phyloP scores from a whole-genome alignment of 768 basidiomycete genomes.

The Leccinum imitatum region DNA sequence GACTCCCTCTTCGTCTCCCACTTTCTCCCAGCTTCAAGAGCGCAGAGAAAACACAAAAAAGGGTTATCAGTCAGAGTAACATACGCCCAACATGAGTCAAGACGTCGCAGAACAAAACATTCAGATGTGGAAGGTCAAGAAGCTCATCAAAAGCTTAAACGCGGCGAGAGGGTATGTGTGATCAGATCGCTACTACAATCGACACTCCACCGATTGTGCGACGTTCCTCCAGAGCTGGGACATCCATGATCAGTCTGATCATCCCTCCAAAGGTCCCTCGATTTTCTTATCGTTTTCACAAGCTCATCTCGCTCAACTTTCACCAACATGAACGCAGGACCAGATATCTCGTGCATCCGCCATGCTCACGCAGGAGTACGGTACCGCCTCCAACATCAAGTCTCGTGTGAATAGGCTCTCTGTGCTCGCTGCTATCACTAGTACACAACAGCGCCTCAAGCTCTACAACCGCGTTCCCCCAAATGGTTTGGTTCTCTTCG shows the following conservation, averaged over 20 bases:
- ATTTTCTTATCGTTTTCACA: slow-evolving; percentile 11
- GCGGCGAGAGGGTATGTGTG: slow-evolving; percentile 53
- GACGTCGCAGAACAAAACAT: slow-evolving; percentile 92
- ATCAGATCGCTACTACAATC: not conserved
- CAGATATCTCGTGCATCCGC: slow-evolving; percentile 93
- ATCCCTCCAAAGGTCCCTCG: slow-evolving; percentile 83
- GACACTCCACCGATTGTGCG: slow-evolving; percentile 24
- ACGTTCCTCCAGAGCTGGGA: slow-evolving; percentile 67
- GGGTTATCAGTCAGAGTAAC: slow-evolving; percentile 12
- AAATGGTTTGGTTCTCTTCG: slow-evolving; percentile 96
- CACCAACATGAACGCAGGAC: slow-evolving; percentile 46
- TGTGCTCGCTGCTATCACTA: slow-evolving; percentile 96
- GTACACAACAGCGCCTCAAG: slow-evolving; percentile 96
- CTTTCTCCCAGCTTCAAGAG: slow-evolving; percentile 25
- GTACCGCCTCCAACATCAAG: slow-evolving; percentile 99
- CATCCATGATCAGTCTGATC: slow-evolving; percentile 98
- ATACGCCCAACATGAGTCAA: slow-evolving; percentile 66
- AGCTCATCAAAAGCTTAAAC: slow-evolving; percentile 98
- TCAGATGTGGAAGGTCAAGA: slow-evolving; percentile 98
- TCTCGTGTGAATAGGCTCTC: slow-evolving; percentile 97
- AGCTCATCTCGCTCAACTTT: slow-evolving; percentile 1
- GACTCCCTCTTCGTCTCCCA: slow-evolving; percentile 15
- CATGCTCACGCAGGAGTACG: slow-evolving; percentile 98
- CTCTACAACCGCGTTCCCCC: slow-evolving; percentile 95
- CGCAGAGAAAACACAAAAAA: slow-evolving; percentile 15